Conservation (phyloP, 305 asterid genomes). For the Fraxinus baroniana region DNA sequence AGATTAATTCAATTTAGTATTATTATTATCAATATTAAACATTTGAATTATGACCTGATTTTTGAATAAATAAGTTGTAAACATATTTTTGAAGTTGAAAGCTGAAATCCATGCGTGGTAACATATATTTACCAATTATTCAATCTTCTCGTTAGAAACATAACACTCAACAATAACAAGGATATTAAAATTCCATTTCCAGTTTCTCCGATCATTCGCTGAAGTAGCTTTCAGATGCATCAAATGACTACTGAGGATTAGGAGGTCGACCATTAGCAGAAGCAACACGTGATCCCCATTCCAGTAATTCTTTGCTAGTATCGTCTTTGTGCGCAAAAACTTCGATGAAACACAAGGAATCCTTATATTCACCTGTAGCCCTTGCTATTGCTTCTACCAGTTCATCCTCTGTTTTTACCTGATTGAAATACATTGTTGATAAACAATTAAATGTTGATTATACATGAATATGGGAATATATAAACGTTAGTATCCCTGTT, state of each 20-base stretch:
- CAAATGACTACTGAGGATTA: conserved; percentile 51
- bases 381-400: conserved; percentile 55
- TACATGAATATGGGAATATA: neutral
- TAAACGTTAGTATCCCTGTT: too few relatives aligned
- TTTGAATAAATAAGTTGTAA: too few relatives aligned
- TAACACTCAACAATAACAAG: neutral
- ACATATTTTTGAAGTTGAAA: too few relatives aligned
- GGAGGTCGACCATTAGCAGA: conserved; percentile 77
- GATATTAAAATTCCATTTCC: neutral
- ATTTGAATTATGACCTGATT: too few relatives aligned
- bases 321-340: conserved; percentile 74
- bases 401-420: conserved; percentile 76
- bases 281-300: conserved; percentile 82
- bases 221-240: neutral
- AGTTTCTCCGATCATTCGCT: neutral
- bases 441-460: neutral
- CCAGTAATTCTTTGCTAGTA: conserved; percentile 78
- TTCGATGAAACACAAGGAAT: conserved; percentile 74
- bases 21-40: too few relatives aligned
- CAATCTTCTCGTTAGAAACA: neutral
- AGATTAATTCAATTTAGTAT: too few relatives aligned
- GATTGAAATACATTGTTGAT: neutral
- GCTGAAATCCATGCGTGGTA: too few relatives aligned
- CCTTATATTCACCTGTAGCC: conserved; percentile 49
- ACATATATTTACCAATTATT: neutral